Evolutionary conservation across 1,139 yeast genomes (phyloP).

Genomic region (Zygosaccharomyces sapae): DNA sequence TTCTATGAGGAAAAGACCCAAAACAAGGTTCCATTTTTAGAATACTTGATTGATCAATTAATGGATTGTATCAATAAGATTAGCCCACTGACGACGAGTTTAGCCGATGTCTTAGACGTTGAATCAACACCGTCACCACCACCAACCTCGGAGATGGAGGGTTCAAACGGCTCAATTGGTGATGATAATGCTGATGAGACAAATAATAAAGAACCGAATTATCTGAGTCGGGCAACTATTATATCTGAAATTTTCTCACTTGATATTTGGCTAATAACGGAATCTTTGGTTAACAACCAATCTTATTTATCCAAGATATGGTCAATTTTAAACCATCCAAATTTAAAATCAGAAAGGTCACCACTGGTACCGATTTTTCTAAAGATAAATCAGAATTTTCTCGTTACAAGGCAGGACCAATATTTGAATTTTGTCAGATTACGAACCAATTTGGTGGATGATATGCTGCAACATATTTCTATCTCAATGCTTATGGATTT

Average conservation of each 20-base stretch:
- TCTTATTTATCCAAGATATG: constrained; percentile 66
- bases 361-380: constrained; percentile 65
- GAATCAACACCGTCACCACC: constrained; percentile 7
- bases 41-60: constrained; percentile 30
- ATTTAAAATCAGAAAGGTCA: constrained; percentile 53
- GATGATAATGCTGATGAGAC: constrained; percentile 15
- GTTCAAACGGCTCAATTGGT: constrained; percentile 18
- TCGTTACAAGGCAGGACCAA: constrained; percentile 68
- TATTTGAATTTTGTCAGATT: constrained; percentile 52
- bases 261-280: constrained; percentile 94
- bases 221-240: constrained; percentile 31
- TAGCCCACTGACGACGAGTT: neutral
- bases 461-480: constrained; percentile 50
- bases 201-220: constrained; percentile 14
- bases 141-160: neutral
- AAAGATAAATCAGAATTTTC: constrained; percentile 85
- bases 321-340: constrained; percentile 64
- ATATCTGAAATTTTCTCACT: constrained; percentile 79
- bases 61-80: constrained; percentile 24
- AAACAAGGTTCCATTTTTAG: constrained; percentile 42
- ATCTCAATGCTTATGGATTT: constrained; percentile 72
- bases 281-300: constrained; percentile 77
- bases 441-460: constrained; percentile 48
- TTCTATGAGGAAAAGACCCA: constrained; percentile 29
- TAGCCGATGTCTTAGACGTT: constrained; percentile 5